Base-by-base conservation (phyloP, 441 rosid species). In the Populus hybrid region DNA sequence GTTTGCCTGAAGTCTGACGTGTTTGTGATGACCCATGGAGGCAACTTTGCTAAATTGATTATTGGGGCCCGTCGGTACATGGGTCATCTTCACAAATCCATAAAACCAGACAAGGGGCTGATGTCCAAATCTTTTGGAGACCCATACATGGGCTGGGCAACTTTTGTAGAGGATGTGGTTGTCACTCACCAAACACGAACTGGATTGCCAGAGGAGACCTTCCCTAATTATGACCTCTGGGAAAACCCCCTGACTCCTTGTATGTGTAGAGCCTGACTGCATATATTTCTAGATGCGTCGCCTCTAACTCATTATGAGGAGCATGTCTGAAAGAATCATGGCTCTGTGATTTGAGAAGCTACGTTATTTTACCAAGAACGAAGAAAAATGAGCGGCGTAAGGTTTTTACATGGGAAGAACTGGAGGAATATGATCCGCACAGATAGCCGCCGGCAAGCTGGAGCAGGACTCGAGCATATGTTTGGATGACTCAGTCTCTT, bases 41-140 rank as follows among this genome's bases (percentile, higher is more conserved):
- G 99, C 85, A 96, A 96, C 88, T 96, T 96, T 11, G 99, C 98
- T 4, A 94, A 96, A 80, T 87, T 96, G 87, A 96, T 96, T 73
- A 96, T 96, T 1, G 99, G 99, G 69, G 98, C 97, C 3, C 90
- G 99, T 7, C 85, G 99, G 79, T 96, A 94, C 86, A 90, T 91
- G 97, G 99, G 99, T 69, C 98, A 96, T 82, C 93, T 88, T 0
- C 91, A 88, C 24, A 94, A 93, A 83, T 96, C 99, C 66, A 94
- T 96, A 81, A 96, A 96, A 86, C 99, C 98, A 3, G 99, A 96
- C 84, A 96, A 94, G 86, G 99, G 99, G 24, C 89, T 96, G 1
- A 93, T 96, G 99, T 96, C 99, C 11, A 96, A 94, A 87, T 96
- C 98, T 36, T 93, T 96, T 67, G 99, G 99, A 14, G 99, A 96